phyloP scores from a whole-genome alignment of 2,329 filamentous ascomycete genomes.

The Aspergillus felis region DNA sequence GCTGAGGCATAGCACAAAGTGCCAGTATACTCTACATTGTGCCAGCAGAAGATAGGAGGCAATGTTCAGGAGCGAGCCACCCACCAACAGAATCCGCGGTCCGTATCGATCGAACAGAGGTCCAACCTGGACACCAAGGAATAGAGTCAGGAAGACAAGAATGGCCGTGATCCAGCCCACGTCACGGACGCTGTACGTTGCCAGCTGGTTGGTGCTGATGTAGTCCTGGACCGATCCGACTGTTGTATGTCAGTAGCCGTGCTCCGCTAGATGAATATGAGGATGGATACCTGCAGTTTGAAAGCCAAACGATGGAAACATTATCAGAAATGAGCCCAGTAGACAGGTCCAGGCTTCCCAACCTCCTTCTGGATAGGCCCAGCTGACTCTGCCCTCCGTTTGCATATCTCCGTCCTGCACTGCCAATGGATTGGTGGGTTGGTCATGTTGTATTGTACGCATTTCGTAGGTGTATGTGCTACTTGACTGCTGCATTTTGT shows the following conservation, averaged over 20 bases:
- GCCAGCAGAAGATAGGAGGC: slow-evolving; percentile 45
- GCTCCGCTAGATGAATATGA: no score
- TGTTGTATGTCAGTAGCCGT: slow-evolving; percentile 6
- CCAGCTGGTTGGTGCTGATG: slow-evolving; percentile 44
- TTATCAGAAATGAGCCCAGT: slow-evolving; percentile 31
- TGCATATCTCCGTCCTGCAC: background rate
- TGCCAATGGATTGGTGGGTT: background rate
- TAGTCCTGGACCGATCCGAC: slow-evolving; percentile 50
- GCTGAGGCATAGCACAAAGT: slow-evolving; percentile 43
- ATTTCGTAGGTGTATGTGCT: background rate
- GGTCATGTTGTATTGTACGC: background rate
- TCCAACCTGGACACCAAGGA: slow-evolving; percentile 47
- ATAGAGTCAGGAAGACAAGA: slow-evolving; percentile 44
- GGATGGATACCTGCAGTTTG: slow-evolving; percentile 34
- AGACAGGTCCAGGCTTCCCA: slow-evolving; percentile 33
- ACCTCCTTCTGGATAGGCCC: slow-evolving; percentile 27
- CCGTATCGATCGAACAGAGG: slow-evolving; percentile 49
- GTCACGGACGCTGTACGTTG: slow-evolving; percentile 39
- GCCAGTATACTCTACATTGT: slow-evolving; percentile 47
- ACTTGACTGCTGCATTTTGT: background rate
- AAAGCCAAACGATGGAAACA: slow-evolving; percentile 44
- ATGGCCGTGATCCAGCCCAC: slow-evolving; percentile 50
- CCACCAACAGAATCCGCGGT: slow-evolving; percentile 37
- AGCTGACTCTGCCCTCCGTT: background rate
- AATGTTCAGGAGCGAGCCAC: slow-evolving; percentile 37